A percentile compares a stretch with the other conserved stretches of the same genome.
phyloP scores from a whole-genome alignment of 2,329 filamentous ascomycete genomes.

The Cladosporium colombiae region DNA sequence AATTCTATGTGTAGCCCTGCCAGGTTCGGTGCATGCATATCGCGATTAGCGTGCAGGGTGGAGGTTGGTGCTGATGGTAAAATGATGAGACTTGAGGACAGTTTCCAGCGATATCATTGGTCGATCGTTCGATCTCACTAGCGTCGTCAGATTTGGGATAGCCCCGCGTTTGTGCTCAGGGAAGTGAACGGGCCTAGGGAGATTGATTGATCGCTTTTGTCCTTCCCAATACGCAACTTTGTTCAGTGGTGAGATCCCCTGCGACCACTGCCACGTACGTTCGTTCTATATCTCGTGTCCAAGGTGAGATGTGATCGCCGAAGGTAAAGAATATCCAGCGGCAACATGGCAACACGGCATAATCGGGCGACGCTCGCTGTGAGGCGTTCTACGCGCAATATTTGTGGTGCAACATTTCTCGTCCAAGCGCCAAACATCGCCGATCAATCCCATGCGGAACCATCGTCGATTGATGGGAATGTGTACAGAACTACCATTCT shows the following conservation, averaged over 20 bases:
- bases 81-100: constrained; percentile 4
- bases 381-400: neutral
- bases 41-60: neutral
- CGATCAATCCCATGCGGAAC: neutral
- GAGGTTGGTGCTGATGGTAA: constrained; percentile 8
- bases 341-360: neutral
- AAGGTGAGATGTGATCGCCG: neutral
- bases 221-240: neutral
- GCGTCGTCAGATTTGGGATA: neutral
- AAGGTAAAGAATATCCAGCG: neutral
- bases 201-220: neutral
- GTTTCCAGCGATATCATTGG: neutral
- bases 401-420: neutral
- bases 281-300: neutral
- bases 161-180: neutral
- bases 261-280: neutral
- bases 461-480: constrained; percentile 11
- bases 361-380: neutral
- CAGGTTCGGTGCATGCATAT: constrained; percentile 1
- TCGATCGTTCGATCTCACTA: constrained; percentile 5
- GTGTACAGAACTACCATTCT: neutral
- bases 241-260: neutral
- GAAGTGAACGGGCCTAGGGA: neutral
- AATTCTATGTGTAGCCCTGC: constrained; percentile 1
- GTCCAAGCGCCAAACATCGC: constrained; percentile 13